phyloP scores from a whole-genome alignment of 345 rosid genomes.

The Erysimum cheiranthoides region DNA sequence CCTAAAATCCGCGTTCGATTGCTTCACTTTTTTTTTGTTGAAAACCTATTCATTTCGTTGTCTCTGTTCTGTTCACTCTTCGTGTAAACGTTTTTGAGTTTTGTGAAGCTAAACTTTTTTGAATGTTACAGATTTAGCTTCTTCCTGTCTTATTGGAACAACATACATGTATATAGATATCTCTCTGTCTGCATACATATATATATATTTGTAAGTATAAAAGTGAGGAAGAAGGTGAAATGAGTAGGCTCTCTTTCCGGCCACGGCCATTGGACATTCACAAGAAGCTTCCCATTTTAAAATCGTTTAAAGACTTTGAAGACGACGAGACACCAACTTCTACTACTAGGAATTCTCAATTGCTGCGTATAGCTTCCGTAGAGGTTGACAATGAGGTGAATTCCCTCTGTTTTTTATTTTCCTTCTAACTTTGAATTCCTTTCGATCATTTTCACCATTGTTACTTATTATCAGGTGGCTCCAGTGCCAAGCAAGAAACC shows the following conservation, averaged over 20 bases:
- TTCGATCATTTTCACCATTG: background rate
- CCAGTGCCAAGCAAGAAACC: constrained; percentile 69
- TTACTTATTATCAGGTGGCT: constrained; percentile 49
- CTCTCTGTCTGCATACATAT: background rate
- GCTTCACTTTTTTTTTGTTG: constrained; percentile 1
- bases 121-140: constrained; percentile 3
- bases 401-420: background rate
- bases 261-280: constrained; percentile 97
- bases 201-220: constrained; percentile 28
- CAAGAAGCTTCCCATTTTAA: constrained; percentile 94
- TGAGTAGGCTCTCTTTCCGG: constrained; percentile 96
- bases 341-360: constrained; percentile 77
- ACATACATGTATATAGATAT: background rate
- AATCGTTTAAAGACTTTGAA: constrained; percentile 89
- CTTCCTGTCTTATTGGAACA: constrained; percentile 24
- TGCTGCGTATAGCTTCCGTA: constrained; percentile 60
- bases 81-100: constrained; percentile 13
- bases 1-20: constrained; percentile 34
- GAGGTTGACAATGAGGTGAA: constrained; percentile 66
- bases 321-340: constrained; percentile 89
- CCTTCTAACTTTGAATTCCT: background rate
- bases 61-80: constrained; percentile 6
- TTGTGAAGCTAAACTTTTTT: background rate
- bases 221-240: constrained; percentile 40
- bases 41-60: background rate